Conservation (phyloP, 2,329 filamentous ascomycete genomes). For the Penicillium sp. region DNA sequence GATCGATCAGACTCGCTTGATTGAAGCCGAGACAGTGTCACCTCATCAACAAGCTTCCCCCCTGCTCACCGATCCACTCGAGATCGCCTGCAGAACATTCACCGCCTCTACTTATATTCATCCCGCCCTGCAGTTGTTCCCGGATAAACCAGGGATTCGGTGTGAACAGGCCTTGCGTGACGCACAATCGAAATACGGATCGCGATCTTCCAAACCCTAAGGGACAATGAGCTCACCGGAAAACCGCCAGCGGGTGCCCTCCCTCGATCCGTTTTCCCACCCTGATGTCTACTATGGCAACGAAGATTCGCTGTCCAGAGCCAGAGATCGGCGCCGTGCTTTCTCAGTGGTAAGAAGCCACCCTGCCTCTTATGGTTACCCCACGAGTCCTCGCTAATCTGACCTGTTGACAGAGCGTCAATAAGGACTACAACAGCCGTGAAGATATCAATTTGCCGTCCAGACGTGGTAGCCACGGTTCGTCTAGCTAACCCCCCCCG, state of each 20-base stretch:
- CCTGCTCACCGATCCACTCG: slow-evolving; percentile 1
- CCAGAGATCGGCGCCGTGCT: slow-evolving; percentile 51
- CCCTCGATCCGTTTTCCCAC: slow-evolving; percentile 57
- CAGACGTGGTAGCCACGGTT: slow-evolving; percentile 48
- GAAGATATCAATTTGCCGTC: slow-evolving; percentile 34
- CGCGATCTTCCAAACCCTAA: slow-evolving; percentile 7
- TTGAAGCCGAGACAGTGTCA: slow-evolving; percentile 6
- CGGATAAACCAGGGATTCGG: slow-evolving; percentile 13
- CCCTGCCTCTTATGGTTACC: slow-evolving; percentile 10
- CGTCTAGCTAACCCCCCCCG: slow-evolving; percentile 6
- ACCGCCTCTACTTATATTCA: neutral
- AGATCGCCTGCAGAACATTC: neutral
- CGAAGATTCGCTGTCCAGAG: slow-evolving; percentile 46
- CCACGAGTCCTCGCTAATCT: slow-evolving; percentile 12
- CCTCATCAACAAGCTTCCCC: slow-evolving; percentile 3
- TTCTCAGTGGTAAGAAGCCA: slow-evolving; percentile 54
- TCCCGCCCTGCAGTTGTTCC: neutral
- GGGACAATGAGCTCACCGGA: slow-evolving; percentile 42
- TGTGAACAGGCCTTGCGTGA: slow-evolving; percentile 20
- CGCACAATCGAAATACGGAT: slow-evolving; percentile 17
- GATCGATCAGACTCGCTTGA: neutral
- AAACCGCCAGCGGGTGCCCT: slow-evolving; percentile 40
- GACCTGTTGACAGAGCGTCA: slow-evolving; percentile 28
- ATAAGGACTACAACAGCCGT: slow-evolving; percentile 33
- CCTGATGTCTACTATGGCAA: slow-evolving; percentile 60